Percentiles rank a stretch among this genome's conserved stretches.
phyloP scores from a whole-genome alignment of 108 stramenopile genomes.

The Discostella pseudostelligera region DNA sequence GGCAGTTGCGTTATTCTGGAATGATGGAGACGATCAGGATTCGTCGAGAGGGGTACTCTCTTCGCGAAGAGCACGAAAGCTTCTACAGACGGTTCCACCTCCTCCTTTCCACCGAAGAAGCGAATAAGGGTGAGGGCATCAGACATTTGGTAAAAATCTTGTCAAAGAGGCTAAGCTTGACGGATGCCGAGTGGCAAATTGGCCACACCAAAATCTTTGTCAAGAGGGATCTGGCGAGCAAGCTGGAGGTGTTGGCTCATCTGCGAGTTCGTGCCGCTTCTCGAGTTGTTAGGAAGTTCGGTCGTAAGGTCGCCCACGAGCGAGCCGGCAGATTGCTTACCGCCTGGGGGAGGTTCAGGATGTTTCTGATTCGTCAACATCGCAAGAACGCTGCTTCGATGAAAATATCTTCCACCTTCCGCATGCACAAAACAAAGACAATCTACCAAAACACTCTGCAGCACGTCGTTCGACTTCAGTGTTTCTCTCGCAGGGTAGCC shows the following conservation, averaged over 20 bases:
- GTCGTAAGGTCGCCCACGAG: slow-evolving; percentile 48
- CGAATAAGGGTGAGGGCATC: slow-evolving; percentile 63
- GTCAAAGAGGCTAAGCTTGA: slow-evolving; percentile 72
- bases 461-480: slow-evolving; percentile 53
- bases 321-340: slow-evolving; percentile 55
- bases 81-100: slow-evolving; percentile 85
- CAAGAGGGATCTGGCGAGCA: slow-evolving; percentile 76
- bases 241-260: slow-evolving; percentile 77
- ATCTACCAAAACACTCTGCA: slow-evolving; percentile 30
- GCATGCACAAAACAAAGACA: slow-evolving; percentile 39
- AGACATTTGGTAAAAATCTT: slow-evolving; percentile 70
- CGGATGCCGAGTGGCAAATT: slow-evolving; percentile 90
- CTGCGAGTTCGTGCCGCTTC: slow-evolving; percentile 70
- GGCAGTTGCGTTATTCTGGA: slow-evolving; percentile 95
- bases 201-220: slow-evolving; percentile 90
- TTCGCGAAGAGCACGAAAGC: slow-evolving; percentile 86
- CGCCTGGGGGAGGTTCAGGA: slow-evolving; percentile 67
- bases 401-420: slow-evolving; percentile 54
- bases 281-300: slow-evolving; percentile 64
- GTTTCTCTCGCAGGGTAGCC: slow-evolving; percentile 46
- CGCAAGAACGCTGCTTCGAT: slow-evolving; percentile 45
- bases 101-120: slow-evolving; percentile 60
- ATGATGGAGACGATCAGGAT: slow-evolving; percentile 99
- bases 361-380: slow-evolving; percentile 53
- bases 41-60: slow-evolving; percentile 89